Evolutionary conservation across 1,139 yeast genomes (phyloP).

Genomic region (Zhuliangozyma blackwelliae): DNA sequence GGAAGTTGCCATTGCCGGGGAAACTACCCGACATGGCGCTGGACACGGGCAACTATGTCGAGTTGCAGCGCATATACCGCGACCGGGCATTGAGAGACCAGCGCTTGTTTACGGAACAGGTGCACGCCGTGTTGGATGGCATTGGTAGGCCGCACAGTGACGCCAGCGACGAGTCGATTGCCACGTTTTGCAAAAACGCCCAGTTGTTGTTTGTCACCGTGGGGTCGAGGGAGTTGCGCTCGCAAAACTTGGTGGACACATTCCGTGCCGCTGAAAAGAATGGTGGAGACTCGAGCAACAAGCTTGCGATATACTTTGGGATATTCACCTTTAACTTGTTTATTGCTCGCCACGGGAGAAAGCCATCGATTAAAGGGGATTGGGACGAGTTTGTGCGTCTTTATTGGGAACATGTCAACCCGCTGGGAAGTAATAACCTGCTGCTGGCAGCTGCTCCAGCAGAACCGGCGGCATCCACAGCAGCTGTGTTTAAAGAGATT

Average conservation of each 20-base stretch:
- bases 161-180: conserved; percentile 35
- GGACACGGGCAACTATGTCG: conserved; percentile 58
- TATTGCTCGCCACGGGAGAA: conserved; percentile 12
- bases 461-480: conserved; percentile 5
- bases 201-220: conserved; percentile 33
- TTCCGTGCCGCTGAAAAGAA: conserved; percentile 12
- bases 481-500: conserved; percentile 24
- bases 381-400: conserved; percentile 16
- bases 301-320: conserved; percentile 33
- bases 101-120: conserved; percentile 29
- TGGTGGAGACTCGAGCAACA: conserved; percentile 16
- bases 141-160: conserved; percentile 20
- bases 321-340: conserved; percentile 28
- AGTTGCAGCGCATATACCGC: conserved; percentile 54
- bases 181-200: conserved; percentile 58
- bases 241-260: conserved; percentile 13
- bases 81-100: conserved; percentile 55
- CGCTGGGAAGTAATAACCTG: not conserved
- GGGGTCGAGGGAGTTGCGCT: conserved; percentile 26
- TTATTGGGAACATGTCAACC: conserved; percentile 12
- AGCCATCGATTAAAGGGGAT: conserved; percentile 18
- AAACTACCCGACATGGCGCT: conserved; percentile 88
- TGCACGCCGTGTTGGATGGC: conserved; percentile 19
- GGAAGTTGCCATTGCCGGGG: conserved; percentile 66
- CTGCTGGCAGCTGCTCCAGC: too few relatives aligned